Evolutionary conservation across 169 alveolate species (phyloP).

Genomic region (Plasmodium relictum): DNA sequence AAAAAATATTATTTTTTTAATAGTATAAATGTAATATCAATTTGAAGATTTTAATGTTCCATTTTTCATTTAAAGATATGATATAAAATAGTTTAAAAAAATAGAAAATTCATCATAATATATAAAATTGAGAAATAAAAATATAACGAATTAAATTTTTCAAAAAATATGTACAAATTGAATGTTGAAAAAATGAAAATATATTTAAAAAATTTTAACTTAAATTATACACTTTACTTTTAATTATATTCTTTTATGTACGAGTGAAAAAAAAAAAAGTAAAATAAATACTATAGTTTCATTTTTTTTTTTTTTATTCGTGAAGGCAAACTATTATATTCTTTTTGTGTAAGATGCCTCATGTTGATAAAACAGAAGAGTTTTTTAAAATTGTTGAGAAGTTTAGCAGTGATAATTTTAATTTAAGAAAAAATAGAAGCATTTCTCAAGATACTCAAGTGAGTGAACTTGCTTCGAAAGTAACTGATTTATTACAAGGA

Average conservation of each 20-base stretch:
- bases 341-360: slow-evolving; percentile 53
- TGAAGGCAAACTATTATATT: slow-evolving; percentile 19
- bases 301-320: not conserved
- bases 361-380: slow-evolving; percentile 68
- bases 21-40: too few species aligned
- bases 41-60: too few species aligned
- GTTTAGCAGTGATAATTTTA: slow-evolving; percentile 29
- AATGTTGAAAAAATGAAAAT: too few species aligned
- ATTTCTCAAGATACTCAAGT: slow-evolving; percentile 77
- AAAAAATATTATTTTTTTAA: too few species aligned
- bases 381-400: slow-evolving; percentile 58
- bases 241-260: not conserved
- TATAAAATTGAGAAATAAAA: too few species aligned
- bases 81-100: too few species aligned
- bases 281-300: not conserved
- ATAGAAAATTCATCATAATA: too few species aligned
- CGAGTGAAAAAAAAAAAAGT: not conserved
- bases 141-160: too few species aligned
- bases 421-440: slow-evolving; percentile 41
- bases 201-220: too few species aligned
- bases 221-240: too few species aligned
- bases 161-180: too few species aligned
- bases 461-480: slow-evolving; percentile 78
- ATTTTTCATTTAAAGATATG: too few species aligned
- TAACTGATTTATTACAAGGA: slow-evolving; percentile 78